phyloP scores from a whole-genome alignment of 495 filamentous ascomycete species.

The Saxophila tyrrhenica region DNA sequence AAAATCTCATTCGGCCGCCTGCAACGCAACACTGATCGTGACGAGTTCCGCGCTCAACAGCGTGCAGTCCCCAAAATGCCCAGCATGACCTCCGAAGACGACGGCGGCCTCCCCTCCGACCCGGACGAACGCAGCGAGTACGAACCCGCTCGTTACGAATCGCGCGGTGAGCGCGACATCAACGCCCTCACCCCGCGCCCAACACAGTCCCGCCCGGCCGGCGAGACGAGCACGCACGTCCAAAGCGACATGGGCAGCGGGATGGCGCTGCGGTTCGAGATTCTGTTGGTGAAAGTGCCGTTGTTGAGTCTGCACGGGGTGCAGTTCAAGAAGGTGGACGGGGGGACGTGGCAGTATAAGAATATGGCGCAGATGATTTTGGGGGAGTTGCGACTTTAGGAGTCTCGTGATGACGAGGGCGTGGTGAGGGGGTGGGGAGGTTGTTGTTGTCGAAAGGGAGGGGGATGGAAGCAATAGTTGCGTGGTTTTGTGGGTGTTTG shows the following conservation, averaged over 20 bases:
- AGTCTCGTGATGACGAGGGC: background rate
- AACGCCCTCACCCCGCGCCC: background rate
- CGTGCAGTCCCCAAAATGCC: conserved; percentile 34
- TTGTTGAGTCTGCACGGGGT: conserved; percentile 87
- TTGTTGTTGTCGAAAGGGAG: background rate
- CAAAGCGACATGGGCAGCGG: conserved; percentile 73
- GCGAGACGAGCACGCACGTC: conserved; percentile 75
- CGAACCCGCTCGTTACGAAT: too few relatives aligned
- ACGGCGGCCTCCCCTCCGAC: conserved; percentile 51
- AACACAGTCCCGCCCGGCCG: conserved; percentile 40
- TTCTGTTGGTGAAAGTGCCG: conserved; percentile 95
- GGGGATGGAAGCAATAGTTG: background rate
- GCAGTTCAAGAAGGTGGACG: conserved; percentile 94
- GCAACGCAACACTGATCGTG: conserved; percentile 49
- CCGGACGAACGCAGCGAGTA: conserved; percentile 78
- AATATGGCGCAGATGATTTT: conserved; percentile 94
- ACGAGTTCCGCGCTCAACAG: conserved; percentile 41
- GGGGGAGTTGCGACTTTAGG: conserved; percentile 60
- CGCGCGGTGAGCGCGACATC: background rate
- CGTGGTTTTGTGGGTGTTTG: background rate
- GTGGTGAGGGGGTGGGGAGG: background rate
- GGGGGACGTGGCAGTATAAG: conserved; percentile 97
- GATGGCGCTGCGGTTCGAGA: conserved; percentile 81
- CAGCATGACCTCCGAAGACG: background rate
- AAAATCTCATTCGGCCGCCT: conserved; percentile 75